Conservation (phyloP, 208 protist species). For the Crithidia sp. region DNA sequence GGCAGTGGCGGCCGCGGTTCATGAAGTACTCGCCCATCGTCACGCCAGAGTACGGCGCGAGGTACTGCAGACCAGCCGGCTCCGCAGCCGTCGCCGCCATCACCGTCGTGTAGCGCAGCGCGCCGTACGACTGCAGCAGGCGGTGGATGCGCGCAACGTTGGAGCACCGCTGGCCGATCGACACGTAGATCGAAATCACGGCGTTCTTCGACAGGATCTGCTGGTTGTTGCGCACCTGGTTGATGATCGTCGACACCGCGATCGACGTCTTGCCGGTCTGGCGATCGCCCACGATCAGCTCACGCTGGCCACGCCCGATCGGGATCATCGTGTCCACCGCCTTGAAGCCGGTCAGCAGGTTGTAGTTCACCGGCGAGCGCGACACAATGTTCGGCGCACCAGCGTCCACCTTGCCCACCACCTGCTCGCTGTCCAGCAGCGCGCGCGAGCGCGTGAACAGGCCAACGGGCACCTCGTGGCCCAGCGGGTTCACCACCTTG, state of each 20-base stretch:
- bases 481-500: constrained; percentile 88
- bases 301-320: constrained; percentile 93
- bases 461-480: constrained; percentile 80
- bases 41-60: constrained; percentile 91
- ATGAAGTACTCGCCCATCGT: constrained; percentile 95
- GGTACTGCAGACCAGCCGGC: constrained; percentile 90
- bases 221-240: constrained; percentile 93
- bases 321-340: constrained; percentile 94
- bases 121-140: constrained; percentile 80
- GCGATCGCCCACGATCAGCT: constrained; percentile 95
- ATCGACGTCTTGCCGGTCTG: constrained; percentile 95
- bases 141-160: constrained; percentile 93
- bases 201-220: constrained; percentile 88
- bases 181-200: constrained; percentile 94
- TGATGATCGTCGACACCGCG: constrained; percentile 94
- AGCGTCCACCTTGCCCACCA: constrained; percentile 86
- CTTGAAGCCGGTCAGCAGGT: constrained; percentile 94
- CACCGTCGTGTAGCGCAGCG: constrained; percentile 90
- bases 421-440: constrained; percentile 46
- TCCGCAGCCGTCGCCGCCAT: constrained; percentile 93
- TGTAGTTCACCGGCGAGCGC: constrained; percentile 92
- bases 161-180: constrained; percentile 93
- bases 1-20: constrained; percentile 91
- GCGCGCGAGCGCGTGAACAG: constrained; percentile 62
- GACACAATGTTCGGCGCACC: constrained; percentile 94